phyloP scores from a whole-genome alignment of 2,329 filamentous ascomycete genomes.

The Verticillium nonalfalfae region DNA sequence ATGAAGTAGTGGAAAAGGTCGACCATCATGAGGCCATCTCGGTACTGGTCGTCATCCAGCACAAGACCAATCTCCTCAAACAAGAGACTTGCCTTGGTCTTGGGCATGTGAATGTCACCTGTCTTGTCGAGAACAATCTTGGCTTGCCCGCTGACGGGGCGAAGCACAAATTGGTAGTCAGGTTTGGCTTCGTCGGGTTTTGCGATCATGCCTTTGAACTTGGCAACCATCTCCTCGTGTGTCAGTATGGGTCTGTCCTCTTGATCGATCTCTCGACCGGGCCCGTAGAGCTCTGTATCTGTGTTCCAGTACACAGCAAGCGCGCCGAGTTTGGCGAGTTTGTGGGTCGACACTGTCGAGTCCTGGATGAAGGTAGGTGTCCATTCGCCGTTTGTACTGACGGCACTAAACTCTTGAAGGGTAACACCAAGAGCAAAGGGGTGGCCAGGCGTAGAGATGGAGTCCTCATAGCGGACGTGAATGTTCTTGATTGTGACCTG shows the following conservation, averaged over 20 bases:
- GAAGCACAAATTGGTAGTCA: conserved; percentile 87
- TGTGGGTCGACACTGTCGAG: conserved; percentile 76
- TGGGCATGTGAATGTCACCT: conserved; percentile 69
- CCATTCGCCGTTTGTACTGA: conserved; percentile 95
- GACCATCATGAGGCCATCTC: conserved; percentile 95
- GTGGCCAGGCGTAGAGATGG: conserved; percentile 88
- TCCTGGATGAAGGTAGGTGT: conserved; percentile 93
- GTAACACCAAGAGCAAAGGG: conserved; percentile 91
- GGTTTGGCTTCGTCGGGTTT: conserved; percentile 51
- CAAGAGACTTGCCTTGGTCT: conserved; percentile 82
- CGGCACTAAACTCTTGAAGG: conserved; percentile 91
- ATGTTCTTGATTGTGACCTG: conserved; percentile 98
- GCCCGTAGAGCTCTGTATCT: conserved; percentile 76
- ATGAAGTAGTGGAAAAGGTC: conserved; percentile 99
- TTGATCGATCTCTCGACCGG: conserved; percentile 65
- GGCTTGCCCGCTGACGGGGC: conserved; percentile 90
- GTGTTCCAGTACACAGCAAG: conserved; percentile 98
- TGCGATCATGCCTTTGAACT: conserved; percentile 76
- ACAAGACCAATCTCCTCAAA: conserved; percentile 98
- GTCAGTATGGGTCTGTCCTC: conserved; percentile 54
- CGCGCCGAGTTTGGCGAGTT: conserved; percentile 83
- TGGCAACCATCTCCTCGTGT: conserved; percentile 71
- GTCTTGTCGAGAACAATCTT: conserved; percentile 95
- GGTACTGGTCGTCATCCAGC: conserved; percentile 96
- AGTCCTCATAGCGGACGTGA: conserved; percentile 96